Percentiles rank a stretch among this genome's conserved stretches.
These are phyloP conservation scores for Parachaetomium inaequale DNA, from an alignment of 495 filamentous ascomycete genomes.

Conservation along the genomic window DNA sequence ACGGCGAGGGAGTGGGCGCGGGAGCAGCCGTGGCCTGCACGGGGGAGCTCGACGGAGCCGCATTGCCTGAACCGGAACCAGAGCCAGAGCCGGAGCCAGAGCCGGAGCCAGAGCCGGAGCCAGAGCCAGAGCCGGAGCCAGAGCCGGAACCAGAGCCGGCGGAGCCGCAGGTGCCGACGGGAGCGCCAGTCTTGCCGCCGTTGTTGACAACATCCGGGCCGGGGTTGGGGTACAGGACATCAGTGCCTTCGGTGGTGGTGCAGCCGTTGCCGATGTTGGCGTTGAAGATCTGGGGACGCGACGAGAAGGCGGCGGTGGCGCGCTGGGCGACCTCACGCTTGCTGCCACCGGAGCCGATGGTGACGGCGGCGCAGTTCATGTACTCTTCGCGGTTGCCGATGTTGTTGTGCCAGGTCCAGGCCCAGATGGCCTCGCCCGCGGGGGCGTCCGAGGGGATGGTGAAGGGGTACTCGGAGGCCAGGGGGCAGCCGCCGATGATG, in stretches of 20 bases:
- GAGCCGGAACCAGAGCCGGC: constrained; percentile 10
- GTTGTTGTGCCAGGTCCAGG: constrained; percentile 64
- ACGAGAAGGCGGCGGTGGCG: constrained; percentile 40
- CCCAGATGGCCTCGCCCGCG: constrained; percentile 58
- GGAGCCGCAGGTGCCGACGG: constrained; percentile 25
- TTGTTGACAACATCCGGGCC: constrained; percentile 55
- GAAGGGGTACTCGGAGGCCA: constrained; percentile 53
- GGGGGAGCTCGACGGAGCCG: constrained; percentile 14
- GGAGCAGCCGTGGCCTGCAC: constrained; percentile 18
- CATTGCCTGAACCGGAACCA: constrained; percentile 9
- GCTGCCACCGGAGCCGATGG: constrained; percentile 42
- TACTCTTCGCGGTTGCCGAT: constrained; percentile 67
- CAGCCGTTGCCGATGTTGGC: constrained; percentile 57
- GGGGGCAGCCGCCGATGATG: constrained; percentile 61
- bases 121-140: constrained; percentile 8
- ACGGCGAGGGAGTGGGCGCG: constrained; percentile 6
- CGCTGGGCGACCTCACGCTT: constrained; percentile 33
- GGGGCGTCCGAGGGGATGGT: constrained; percentile 59
- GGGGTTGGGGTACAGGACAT: constrained; percentile 69
- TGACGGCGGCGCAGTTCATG: constrained; percentile 62
- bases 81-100: constrained; percentile 11
- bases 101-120: constrained; percentile 11
- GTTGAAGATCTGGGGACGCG: constrained; percentile 55
- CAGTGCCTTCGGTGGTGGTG: constrained; percentile 48
- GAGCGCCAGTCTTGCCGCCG: constrained; percentile 27